phyloP scores from a whole-genome alignment of 306 rosid genomes.

The Betula pendula region DNA sequence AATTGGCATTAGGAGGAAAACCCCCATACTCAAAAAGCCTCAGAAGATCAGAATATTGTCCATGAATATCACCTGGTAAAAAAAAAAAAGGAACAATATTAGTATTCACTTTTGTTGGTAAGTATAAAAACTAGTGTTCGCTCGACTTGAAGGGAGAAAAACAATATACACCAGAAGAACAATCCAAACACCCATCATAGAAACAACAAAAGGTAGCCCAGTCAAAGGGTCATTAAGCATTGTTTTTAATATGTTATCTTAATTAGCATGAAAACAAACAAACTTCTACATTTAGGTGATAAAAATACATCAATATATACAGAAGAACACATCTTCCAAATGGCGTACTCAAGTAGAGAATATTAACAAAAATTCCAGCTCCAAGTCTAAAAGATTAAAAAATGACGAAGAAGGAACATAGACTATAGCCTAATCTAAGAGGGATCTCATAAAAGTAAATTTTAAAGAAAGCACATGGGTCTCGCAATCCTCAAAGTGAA shows the following conservation, averaged over 20 bases:
- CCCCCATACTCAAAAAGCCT: constrained; percentile 49
- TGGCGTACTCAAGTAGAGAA: constrained; percentile 1
- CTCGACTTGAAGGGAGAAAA: not conserved
- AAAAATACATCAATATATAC: not conserved
- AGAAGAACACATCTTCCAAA: not conserved
- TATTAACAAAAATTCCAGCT: not conserved
- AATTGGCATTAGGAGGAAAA: constrained; percentile 44
- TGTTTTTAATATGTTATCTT: not conserved
- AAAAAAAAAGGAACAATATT: no score
- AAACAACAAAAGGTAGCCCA: not conserved
- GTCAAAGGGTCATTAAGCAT: not conserved
- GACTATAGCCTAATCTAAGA: no score
- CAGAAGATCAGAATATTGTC: constrained; percentile 45
- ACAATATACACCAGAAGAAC: not conserved
- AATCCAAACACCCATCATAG: not conserved
- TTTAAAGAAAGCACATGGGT: no score
- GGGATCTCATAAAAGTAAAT: no score
- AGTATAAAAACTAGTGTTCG: not conserved
- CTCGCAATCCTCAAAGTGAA: no score
- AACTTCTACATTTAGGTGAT: not conserved
- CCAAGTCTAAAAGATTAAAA: no score
- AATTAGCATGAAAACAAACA: not conserved
- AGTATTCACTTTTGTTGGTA: not conserved
- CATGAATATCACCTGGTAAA: constrained; percentile 45
- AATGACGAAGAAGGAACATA: no score